Base-by-base conservation (phyloP, 2,329 filamentous ascomycete species). In the Aschersonia sp. region DNA sequence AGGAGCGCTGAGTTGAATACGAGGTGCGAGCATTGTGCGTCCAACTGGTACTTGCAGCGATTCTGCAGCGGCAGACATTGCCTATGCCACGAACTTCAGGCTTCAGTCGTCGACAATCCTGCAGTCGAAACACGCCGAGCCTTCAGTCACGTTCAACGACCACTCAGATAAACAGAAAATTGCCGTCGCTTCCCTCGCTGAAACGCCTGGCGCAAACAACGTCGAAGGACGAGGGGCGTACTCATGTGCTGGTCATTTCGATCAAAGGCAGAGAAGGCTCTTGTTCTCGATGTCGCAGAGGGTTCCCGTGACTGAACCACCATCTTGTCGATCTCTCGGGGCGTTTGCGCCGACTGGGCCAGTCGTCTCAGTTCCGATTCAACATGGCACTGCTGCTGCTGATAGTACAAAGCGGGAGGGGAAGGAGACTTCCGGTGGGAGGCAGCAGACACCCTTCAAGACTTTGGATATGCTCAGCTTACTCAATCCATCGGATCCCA, bases 251-350 rank as follows among this genome's bases (percentile, higher is more conserved):
- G 70, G 68, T 68, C 67, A 65, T 66, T 65, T 64, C 64, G 69
- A 67, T 66, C 65, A 67, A 61, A 66, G 65, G 65, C 63, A 66
- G 63, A 67, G 65, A 71, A 73, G 75, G 70, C 74, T 76, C 66
- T 71, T 71, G 73, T 67, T 67, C 69, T 73, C 75, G 69, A 82
- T 82, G 78, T 80, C 77, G 69, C 75, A 78, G 70, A 73, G 71
- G 68, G 72, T 70, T 59, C 64, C 71, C 71, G 69, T 68, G 65
- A 67, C 74, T 73, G 70, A 66, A 62, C 70, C 75, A 70, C 65
- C 68, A 62, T 74, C 74, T 65, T 72, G 67, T 60, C 69, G 64
- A 56, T 63, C 67, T 54, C 68, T 70, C 48, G 30, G 54, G 58
- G 4, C 7, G 4, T 38, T 38, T 38, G 45, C 54, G 51, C 47